phyloP scores from a whole-genome alignment of 1,139 yeast species.

The Saccharomyces hybrid region DNA sequence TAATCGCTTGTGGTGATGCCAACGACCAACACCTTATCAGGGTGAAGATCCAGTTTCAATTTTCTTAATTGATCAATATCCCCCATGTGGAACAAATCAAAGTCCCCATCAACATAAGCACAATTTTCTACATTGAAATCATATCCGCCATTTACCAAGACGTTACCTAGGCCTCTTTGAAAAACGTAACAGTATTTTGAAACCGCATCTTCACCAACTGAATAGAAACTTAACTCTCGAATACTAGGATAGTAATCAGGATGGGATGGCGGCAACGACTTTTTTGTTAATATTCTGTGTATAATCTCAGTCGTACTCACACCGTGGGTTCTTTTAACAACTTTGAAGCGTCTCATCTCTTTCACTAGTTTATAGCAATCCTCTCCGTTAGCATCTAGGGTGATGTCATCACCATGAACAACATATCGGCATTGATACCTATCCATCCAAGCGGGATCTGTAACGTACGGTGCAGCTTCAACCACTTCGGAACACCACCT shows the following conservation, averaged over 20 bases:
- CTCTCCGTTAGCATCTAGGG: conserved; percentile 90
- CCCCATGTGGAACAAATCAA: conserved; percentile 90
- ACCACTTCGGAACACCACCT: conserved; percentile 79
- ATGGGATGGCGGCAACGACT: conserved; percentile 7
- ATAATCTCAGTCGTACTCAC: conserved; percentile 93
- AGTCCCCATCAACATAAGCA: conserved; percentile 75
- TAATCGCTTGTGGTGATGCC: conserved; percentile 62
- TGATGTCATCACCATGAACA: conserved; percentile 96
- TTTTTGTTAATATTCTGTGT: conserved; percentile 69
- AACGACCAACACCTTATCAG: conserved; percentile 44
- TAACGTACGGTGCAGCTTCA: conserved; percentile 88
- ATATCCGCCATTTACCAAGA: conserved; percentile 31
- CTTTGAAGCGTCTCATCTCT: conserved; percentile 76
- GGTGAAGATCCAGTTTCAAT: conserved; percentile 30
- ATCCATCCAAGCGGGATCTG: conserved; percentile 77
- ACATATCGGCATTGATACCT: conserved; percentile 71
- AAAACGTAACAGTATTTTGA: conserved; percentile 57
- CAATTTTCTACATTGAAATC: conserved; percentile 26
- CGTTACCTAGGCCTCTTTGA: conserved; percentile 1
- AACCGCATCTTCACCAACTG: conserved; percentile 60
- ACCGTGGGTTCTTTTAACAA: conserved; percentile 88
- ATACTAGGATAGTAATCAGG: conserved; percentile 13
- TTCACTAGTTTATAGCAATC: conserved; percentile 85
- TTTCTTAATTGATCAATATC: conserved; percentile 52
- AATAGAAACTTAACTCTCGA: conserved; percentile 47